Conservation (phyloP, 768 basidiomycete species). For the Tylopilus vinaceipallidus region DNA sequence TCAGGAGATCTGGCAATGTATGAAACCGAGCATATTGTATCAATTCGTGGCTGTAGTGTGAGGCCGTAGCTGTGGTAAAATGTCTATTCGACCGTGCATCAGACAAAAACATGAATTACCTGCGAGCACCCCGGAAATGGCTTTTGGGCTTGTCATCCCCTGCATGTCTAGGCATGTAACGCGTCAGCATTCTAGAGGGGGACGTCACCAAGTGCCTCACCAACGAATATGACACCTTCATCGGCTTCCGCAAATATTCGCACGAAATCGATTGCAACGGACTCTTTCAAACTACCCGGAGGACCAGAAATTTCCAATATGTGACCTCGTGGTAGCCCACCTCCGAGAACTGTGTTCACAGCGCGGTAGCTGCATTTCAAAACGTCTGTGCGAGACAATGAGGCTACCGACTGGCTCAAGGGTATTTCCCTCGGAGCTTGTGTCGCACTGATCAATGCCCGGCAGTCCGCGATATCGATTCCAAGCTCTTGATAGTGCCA, state of each 20-base stretch:
- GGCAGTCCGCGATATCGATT: slow-evolving; percentile 44
- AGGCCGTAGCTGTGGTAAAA: slow-evolving; percentile 42
- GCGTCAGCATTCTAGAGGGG: slow-evolving; percentile 3
- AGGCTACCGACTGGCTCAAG: slow-evolving; percentile 59
- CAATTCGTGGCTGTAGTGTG: slow-evolving; percentile 24
- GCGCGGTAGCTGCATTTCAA: slow-evolving; percentile 37
- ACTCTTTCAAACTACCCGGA: slow-evolving; percentile 68
- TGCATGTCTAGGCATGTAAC: slow-evolving; percentile 42
- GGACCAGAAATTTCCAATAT: slow-evolving; percentile 76
- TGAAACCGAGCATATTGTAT: slow-evolving; percentile 36
- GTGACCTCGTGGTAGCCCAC: slow-evolving; percentile 59
- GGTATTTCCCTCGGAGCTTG: slow-evolving; percentile 33
- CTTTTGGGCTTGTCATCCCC: slow-evolving; percentile 41
- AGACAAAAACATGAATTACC: slow-evolving; percentile 19
- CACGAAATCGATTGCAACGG: slow-evolving; percentile 49
- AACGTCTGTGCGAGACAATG: slow-evolving; percentile 26
- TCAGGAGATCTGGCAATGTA: slow-evolving; percentile 51
- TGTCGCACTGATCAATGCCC: slow-evolving; percentile 43
- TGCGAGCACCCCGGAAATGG: slow-evolving; percentile 31
- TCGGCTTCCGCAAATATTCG: slow-evolving; percentile 44
- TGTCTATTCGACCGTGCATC: slow-evolving; percentile 6
- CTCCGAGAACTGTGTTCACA: slow-evolving; percentile 58
- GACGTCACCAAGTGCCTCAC: slow-evolving; percentile 35
- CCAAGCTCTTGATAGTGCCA: slow-evolving; percentile 43
- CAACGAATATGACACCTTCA: slow-evolving; percentile 61